Conservation (phyloP, 805 yeast genomes). For the Zygotorulaspora chibaensis region DNA sequence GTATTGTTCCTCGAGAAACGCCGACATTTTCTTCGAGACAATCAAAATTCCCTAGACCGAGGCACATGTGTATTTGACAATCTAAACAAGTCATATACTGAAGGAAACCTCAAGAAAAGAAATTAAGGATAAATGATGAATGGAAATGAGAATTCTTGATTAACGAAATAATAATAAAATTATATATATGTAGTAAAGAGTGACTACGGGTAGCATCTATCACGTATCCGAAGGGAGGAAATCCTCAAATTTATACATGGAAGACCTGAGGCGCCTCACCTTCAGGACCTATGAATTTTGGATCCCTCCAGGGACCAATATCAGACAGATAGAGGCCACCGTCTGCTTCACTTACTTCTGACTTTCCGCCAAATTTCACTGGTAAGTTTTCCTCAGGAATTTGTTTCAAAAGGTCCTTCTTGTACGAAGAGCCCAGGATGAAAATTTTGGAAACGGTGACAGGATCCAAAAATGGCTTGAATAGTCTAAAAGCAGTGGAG, state of each 20-base stretch:
- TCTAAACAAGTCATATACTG: background rate
- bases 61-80: background rate
- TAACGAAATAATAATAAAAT: background rate
- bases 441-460: slow-evolving; percentile 94
- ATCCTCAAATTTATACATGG: slow-evolving; percentile 6
- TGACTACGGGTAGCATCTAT: background rate
- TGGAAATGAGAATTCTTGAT: background rate
- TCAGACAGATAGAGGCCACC: slow-evolving; percentile 86
- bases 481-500: slow-evolving; percentile 84
- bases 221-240: background rate
- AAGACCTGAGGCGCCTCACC: slow-evolving; percentile 80
- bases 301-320: slow-evolving; percentile 96
- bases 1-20: background rate
- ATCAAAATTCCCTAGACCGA: background rate
- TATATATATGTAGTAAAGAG: background rate
- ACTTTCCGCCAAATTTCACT: slow-evolving; percentile 79
- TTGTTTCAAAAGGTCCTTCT: slow-evolving; percentile 81
- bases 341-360: slow-evolving; percentile 58
- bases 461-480: slow-evolving; percentile 94
- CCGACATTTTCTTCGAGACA: background rate
- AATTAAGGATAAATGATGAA: background rate
- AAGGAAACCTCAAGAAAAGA: background rate
- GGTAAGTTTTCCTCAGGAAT: slow-evolving; percentile 94
- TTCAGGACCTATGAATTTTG: slow-evolving; percentile 85
- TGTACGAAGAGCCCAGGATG: slow-evolving; percentile 75